These are phyloP conservation scores for Ogataea paradorogensis DNA, from an alignment of 805 yeast species.

Conservation along the genomic window DNA sequence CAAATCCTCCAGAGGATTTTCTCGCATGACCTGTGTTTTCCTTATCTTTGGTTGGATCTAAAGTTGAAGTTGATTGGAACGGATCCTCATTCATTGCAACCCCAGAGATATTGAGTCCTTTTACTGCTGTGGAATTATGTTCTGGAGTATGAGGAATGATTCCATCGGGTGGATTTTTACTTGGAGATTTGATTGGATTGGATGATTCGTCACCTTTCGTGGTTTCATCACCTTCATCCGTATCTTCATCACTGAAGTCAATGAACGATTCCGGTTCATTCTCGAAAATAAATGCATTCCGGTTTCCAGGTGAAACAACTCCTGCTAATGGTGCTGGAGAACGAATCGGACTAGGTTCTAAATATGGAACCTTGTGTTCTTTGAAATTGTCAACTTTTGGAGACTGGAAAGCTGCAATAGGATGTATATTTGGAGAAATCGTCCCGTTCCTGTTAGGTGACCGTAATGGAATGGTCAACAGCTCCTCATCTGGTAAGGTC, in stretches of 20 bases:
- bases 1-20: conserved; percentile 21
- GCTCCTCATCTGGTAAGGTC: conserved; percentile 15
- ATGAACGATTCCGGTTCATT: conserved; percentile 21
- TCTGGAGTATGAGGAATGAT: conserved; percentile 21
- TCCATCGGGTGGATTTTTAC: conserved; percentile 15
- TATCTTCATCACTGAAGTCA: conserved; percentile 20
- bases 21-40: conserved; percentile 18
- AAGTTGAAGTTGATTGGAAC: background rate
- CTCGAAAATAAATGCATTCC: conserved; percentile 25
- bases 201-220: background rate
- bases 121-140: conserved; percentile 4
- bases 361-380: conserved; percentile 1
- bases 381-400: conserved; percentile 5
- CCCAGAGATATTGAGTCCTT: conserved; percentile 27
- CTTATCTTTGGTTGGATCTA: conserved; percentile 13
- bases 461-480: conserved; percentile 30
- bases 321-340: conserved; percentile 13
- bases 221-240: background rate
- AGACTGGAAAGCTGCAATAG: conserved; percentile 14
- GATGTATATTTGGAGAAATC: conserved; percentile 7
- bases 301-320: conserved; percentile 18
- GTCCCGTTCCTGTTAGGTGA: conserved; percentile 29
- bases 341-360: conserved; percentile 11
- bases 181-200: conserved; percentile 17
- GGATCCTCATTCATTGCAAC: conserved; percentile 7